Percentiles rank a stretch among this genome's conserved stretches.
These are phyloP conservation scores for Raffaelea ambrosiae DNA, from an alignment of 2,329 filamentous ascomycete species.

Conservation along the genomic window DNA sequence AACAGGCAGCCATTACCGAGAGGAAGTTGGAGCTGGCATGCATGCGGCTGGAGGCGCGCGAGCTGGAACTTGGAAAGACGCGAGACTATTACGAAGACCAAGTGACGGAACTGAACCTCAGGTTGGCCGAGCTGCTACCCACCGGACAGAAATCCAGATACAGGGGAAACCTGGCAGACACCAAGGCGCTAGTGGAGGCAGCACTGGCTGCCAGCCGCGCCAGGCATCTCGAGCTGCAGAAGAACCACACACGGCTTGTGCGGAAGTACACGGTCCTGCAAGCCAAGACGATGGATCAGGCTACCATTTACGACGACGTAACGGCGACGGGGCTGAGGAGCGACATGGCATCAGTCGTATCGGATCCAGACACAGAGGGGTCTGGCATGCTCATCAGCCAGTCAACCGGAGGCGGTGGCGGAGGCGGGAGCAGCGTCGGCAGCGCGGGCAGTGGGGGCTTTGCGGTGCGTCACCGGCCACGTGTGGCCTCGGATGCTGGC, in stretches of 20 bases:
- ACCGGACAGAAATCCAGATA: constrained; percentile 9
- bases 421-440: not conserved
- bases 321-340: constrained; percentile 10
- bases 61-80: constrained; percentile 36
- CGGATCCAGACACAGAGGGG: constrained; percentile 25
- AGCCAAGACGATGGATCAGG: constrained; percentile 15
- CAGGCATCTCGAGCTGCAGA: constrained; percentile 45
- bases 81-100: constrained; percentile 38
- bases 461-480: constrained; percentile 19
- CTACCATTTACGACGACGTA: constrained; percentile 13
- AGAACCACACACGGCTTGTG: constrained; percentile 39
- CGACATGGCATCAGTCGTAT: constrained; percentile 3
- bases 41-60: constrained; percentile 45
- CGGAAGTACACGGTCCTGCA: constrained; percentile 45
- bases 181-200: constrained; percentile 31
- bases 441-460: not conserved
- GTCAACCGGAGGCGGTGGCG: constrained; percentile 22
- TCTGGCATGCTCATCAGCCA: constrained; percentile 28
- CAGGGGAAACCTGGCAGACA: constrained; percentile 17
- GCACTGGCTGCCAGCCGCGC: constrained; percentile 42
- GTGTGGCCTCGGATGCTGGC: constrained; percentile 33
- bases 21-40: constrained; percentile 50
- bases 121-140: constrained; percentile 30
- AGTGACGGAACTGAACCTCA: constrained; percentile 35
- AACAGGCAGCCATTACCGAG: constrained; percentile 50